Base-by-base conservation (phyloP, 192 early-diverging fungal species). In the Geosiphon pyriformis region DNA sequence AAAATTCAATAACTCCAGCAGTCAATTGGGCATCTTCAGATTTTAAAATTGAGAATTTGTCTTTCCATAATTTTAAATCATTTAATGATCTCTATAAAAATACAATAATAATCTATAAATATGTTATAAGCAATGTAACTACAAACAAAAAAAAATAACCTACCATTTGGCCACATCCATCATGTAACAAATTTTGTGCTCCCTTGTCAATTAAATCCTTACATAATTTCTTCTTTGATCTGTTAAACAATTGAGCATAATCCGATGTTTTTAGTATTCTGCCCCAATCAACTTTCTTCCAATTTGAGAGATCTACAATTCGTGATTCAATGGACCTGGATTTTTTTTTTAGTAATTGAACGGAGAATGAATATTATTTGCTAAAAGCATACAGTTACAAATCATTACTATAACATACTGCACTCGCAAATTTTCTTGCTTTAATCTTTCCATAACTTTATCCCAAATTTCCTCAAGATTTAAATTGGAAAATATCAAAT, bases 401-500 rank as follows among this genome's bases (percentile, higher is more conserved):
- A 8, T 30, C 29, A 30, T 50, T 23, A 62, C 34, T 29, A 37
- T 42, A 51, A 59, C 48, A 33, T 63, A 51, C 61, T 52, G 61
- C 29, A 63, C 47, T 63, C 48, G 25, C 27, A 63, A 51, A 52
- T 63, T 63, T 4, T 63, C 48, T 63, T 33, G 1, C 33, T 63
- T 63, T 22, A 63, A 52, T 32, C 47, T 8, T 32, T 63, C 49
- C 49, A 52, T 63, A 22, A 51, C 61, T 51, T 52, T 63, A 8
- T 51, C 33, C 29, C 61, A 63, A 0, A 63, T 35, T 50, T 52
- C 47, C 27, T 63, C 48, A 51, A 63, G 61, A 63, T 30, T 63
- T 30, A 63, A 51, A 11, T 63, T 34, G 1, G 48, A 52, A 35
- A 59, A 23, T 37, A 59, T 15, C 33, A 59, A 37, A 1, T 33